Evolutionary conservation across 176 grass and related monocot species (phyloP).

Genomic region (Lolium perenne): DNA sequence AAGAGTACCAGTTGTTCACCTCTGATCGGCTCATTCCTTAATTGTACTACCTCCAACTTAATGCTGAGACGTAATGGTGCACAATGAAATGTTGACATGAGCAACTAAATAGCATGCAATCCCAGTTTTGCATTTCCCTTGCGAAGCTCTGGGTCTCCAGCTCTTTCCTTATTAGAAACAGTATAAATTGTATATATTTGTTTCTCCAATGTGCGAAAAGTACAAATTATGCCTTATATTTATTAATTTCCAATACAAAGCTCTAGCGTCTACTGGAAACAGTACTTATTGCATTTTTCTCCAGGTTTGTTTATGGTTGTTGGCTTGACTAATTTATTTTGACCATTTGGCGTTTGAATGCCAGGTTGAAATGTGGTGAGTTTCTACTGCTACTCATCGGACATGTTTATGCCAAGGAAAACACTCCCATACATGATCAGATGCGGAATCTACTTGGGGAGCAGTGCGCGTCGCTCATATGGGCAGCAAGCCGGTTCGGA

Average conservation of each 20-base stretch:
- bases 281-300: background rate
- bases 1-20: background rate
- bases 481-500: slow-evolving; percentile 92
- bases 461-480: slow-evolving; percentile 81
- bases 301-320: background rate
- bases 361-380: slow-evolving; percentile 94
- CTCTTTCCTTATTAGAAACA: slow-evolving; percentile 9
- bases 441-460: slow-evolving; percentile 71
- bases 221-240: too few relatives aligned
- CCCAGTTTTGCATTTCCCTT: background rate
- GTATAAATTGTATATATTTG: background rate
- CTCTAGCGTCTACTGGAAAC: background rate
- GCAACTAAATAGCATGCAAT: background rate
- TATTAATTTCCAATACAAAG: too few relatives aligned
- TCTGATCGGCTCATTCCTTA: background rate
- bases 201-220: too few relatives aligned
- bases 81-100: slow-evolving; percentile 1
- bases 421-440: slow-evolving; percentile 84
- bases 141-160: background rate
- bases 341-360: slow-evolving; percentile 23
- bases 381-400: slow-evolving; percentile 85
- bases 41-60: background rate
- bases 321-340: background rate
- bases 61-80: background rate
- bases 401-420: slow-evolving; percentile 83